Evolutionary conservation across 1,139 yeast genomes (phyloP).

Genomic region (Nakaseomyces bracarensis): DNA sequence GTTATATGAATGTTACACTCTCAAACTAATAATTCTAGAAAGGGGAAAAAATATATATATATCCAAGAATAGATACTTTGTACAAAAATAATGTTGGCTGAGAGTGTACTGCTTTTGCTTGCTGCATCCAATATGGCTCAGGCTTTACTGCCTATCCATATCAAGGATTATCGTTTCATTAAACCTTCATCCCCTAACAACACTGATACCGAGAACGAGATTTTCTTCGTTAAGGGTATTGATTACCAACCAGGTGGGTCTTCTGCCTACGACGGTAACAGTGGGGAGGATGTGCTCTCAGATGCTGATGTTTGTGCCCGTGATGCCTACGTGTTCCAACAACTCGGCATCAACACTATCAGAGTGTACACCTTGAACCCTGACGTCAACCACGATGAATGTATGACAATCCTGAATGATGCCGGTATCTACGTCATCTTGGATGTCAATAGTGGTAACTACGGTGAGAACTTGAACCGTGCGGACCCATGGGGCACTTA

Average conservation of each 20-base stretch:
- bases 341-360: slow-evolving; percentile 67
- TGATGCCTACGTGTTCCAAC: slow-evolving; percentile 71
- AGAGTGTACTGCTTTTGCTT: slow-evolving; percentile 1
- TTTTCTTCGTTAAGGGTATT: slow-evolving; percentile 48
- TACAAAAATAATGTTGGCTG: neutral
- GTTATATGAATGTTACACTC: too few species aligned
- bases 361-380: slow-evolving; percentile 68
- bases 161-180: slow-evolving; percentile 42
- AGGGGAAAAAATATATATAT: too few species aligned
- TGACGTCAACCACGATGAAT: slow-evolving; percentile 70
- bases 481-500: slow-evolving; percentile 64
- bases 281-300: slow-evolving; percentile 57
- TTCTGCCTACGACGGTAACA: slow-evolving; percentile 41
- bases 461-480: slow-evolving; percentile 61
- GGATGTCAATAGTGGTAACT: slow-evolving; percentile 75
- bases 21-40: too few species aligned
- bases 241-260: slow-evolving; percentile 75
- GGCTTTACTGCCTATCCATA: slow-evolving; percentile 42
- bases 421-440: slow-evolving; percentile 85
- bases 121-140: neutral
- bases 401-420: slow-evolving; percentile 77
- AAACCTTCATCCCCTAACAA: slow-evolving; percentile 34
- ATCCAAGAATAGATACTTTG: too few species aligned
- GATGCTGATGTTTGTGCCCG: slow-evolving; percentile 66
- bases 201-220: slow-evolving; percentile 38